Evolutionary conservation across 2,329 filamentous ascomycete species (phyloP).

Genomic region (Leptodontidium sp.): DNA sequence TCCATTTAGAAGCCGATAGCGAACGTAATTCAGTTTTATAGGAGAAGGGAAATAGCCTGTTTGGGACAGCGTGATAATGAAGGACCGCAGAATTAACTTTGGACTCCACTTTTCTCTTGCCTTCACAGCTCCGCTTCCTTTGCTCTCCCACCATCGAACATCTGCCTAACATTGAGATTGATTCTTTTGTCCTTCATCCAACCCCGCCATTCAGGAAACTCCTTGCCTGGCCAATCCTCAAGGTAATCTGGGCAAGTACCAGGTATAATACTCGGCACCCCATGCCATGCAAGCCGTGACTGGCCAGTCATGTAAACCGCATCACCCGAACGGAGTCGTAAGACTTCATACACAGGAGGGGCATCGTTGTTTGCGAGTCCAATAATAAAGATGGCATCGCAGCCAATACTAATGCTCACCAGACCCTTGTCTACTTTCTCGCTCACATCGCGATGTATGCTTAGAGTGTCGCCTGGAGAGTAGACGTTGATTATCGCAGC

Average conservation of each 20-base stretch:
- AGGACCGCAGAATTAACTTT: too few species aligned
- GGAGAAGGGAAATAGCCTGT: not conserved
- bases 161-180: conserved; percentile 92
- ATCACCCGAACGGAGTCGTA: conserved; percentile 84
- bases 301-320: conserved; percentile 87
- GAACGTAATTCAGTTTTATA: too few species aligned
- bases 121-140: not conserved
- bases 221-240: conserved; percentile 71
- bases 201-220: conserved; percentile 71
- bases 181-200: conserved; percentile 92
- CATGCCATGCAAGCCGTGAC: conserved; percentile 92
- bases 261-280: conserved; percentile 85
- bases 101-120: not conserved
- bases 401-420: conserved; percentile 87
- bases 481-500: conserved; percentile 96
- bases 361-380: conserved; percentile 57
- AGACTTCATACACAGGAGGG: conserved; percentile 54
- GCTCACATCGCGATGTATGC: conserved; percentile 92
- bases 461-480: conserved; percentile 87
- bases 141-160: conserved; percentile 57
- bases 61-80: not conserved
- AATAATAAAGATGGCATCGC: conserved; percentile 88
- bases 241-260: conserved; percentile 81
- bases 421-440: conserved; percentile 82
- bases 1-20: too few species aligned